Evolutionary conservation across 2,329 filamentous ascomycete species (phyloP).

Genomic region (Cercospora beticola): DNA sequence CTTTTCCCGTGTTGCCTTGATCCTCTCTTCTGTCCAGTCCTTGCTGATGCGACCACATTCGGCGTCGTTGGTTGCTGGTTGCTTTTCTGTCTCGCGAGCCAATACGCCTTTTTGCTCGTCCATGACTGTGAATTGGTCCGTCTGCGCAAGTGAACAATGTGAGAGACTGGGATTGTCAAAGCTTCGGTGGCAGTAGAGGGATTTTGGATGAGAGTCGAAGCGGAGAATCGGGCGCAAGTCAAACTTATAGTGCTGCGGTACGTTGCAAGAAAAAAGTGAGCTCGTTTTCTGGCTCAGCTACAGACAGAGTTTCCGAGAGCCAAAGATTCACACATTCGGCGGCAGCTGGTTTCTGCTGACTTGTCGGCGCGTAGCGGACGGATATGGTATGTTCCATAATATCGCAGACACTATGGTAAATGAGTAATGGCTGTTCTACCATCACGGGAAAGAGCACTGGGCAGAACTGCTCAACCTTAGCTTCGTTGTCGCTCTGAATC

Average conservation of each 20-base stretch:
- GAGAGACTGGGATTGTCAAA: background rate
- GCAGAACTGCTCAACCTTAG: background rate
- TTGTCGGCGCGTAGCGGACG: background rate
- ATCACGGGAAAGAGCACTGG: background rate
- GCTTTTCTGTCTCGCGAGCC: background rate
- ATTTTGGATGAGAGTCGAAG: background rate
- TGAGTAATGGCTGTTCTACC: too few species aligned
- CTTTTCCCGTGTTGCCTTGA: background rate
- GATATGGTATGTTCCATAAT: background rate
- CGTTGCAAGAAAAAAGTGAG: background rate
- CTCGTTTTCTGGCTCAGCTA: background rate
- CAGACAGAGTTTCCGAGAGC: background rate
- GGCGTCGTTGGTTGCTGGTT: background rate
- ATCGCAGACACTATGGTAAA: background rate
- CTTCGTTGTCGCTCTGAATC: background rate
- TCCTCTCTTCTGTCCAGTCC: background rate
- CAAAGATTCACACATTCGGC: background rate
- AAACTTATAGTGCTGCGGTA: background rate
- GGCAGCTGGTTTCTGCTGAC: background rate
- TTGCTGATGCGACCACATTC: background rate
- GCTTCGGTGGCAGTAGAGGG: background rate
- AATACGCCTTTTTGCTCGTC: background rate
- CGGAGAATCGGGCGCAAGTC: background rate
- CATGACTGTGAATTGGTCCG: background rate
- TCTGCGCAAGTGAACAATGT: background rate